These are phyloP conservation scores for Athelia sp. DNA, from an alignment of 1,284 basidiomycete genomes.

Conservation along the genomic window DNA sequence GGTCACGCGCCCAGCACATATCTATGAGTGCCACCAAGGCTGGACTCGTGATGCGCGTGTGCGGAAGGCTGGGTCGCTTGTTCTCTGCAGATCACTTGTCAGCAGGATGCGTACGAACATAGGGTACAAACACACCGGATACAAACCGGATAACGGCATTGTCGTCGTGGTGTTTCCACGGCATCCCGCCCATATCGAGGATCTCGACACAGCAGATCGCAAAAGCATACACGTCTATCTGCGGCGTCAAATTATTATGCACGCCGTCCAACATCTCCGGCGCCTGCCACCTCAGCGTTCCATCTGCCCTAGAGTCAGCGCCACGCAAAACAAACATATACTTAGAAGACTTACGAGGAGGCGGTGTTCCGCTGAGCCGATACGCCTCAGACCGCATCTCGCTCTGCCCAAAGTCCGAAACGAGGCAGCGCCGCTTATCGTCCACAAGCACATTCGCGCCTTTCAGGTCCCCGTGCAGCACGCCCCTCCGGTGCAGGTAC, in stretches of 20 bases:
- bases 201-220: slow-evolving; percentile 70
- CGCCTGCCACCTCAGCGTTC: slow-evolving; percentile 67
- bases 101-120: neutral
- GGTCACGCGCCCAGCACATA: slow-evolving; percentile 45
- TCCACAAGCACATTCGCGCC: slow-evolving; percentile 39
- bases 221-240: slow-evolving; percentile 71
- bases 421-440: slow-evolving; percentile 58
- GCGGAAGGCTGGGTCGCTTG: slow-evolving; percentile 47
- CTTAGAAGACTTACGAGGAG: slow-evolving; percentile 42
- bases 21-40: slow-evolving; percentile 34
- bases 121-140: slow-evolving; percentile 49
- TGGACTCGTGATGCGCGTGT: slow-evolving; percentile 17
- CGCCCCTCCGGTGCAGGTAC: slow-evolving; percentile 60
- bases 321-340: slow-evolving; percentile 5
- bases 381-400: slow-evolving; percentile 71
- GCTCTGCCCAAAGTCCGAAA: slow-evolving; percentile 77
- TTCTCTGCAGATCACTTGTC: slow-evolving; percentile 34
- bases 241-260: slow-evolving; percentile 41
- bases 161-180: slow-evolving; percentile 59
- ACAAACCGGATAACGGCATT: slow-evolving; percentile 54
- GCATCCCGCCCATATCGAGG: slow-evolving; percentile 55
- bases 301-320: slow-evolving; percentile 30
- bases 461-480: slow-evolving; percentile 75
- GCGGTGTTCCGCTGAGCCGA: slow-evolving; percentile 46
- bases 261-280: slow-evolving; percentile 63